Evolutionary conservation across 2,329 filamentous ascomycete genomes (phyloP), one percentile per base, ranked within the genome.

Genomic region (Diaporthe humulicola): DNA sequence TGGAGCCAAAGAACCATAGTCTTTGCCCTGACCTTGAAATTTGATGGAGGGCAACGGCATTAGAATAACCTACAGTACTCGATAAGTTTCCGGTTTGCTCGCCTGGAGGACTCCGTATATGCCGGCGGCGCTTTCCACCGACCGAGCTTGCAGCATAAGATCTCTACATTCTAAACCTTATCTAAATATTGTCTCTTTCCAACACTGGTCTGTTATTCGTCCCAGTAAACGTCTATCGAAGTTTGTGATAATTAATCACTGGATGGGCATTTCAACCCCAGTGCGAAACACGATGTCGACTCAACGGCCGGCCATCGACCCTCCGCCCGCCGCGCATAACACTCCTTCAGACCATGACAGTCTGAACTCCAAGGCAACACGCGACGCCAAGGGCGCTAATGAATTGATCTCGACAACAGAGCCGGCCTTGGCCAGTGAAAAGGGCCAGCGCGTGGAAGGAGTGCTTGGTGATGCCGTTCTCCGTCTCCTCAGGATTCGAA

Each of bases 391-490:
- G 7, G 60, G 25, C 9, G 17, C 38, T 30, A 15, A 30, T 6
- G 38, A 64, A 9, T 30, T 19, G 4, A 10, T 14, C 17, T 30
- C 25, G 17, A 9, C 60, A 12, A 12, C 60, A 4, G 40, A 28
- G 7, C 38, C 38, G 2, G 25, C 25, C 9, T n/a, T 48, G 25
- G 25, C 25, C 22, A 45, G 15, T 15, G 25, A 10, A 22, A 25
- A 48, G 40, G 45, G 17, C 25, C 60, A 30, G 17, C 60, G 60
- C 40, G 48, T 64, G 60, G 60, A 64, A n/a, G 38, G 38, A 33
- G 60, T 3, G 25, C 60, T 64, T 45, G 60, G 60, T 22, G 60
- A 64, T 48, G 40, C 40, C 4, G 45, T 64, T 33, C 40, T 64
- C 3, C 60, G 60, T 42, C 30, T 45, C 15, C 40, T 64, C 6